These are phyloP conservation scores for Metschnikowia reukaufii DNA, from an alignment of 805 yeast species.

Conservation along the genomic window DNA sequence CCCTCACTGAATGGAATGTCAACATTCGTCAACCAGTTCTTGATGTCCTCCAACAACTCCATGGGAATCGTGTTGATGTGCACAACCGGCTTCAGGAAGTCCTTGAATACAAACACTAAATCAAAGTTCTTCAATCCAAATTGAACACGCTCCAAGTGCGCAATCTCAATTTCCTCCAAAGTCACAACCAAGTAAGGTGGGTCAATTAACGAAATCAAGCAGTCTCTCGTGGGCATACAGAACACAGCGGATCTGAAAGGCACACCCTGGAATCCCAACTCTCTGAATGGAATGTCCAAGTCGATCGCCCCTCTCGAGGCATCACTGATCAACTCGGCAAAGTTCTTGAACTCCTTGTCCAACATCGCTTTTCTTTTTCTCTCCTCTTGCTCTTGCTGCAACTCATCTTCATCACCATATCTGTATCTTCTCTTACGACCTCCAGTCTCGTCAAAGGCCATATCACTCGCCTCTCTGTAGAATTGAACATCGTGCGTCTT, in stretches of 20 bases:
- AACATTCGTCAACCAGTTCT: slow-evolving; percentile 96
- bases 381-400: slow-evolving; percentile 98
- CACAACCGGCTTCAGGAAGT: slow-evolving; percentile 80
- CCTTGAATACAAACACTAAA: slow-evolving; percentile 93
- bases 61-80: slow-evolving; percentile 95
- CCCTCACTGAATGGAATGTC: slow-evolving; percentile 95
- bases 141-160: slow-evolving; percentile 94
- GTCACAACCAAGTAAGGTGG: slow-evolving; percentile 94
- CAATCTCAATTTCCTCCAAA: slow-evolving; percentile 87
- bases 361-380: slow-evolving; percentile 85
- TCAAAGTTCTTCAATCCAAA: slow-evolving; percentile 96
- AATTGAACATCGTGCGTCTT: slow-evolving; percentile 95
- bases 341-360: slow-evolving; percentile 86
- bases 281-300: slow-evolving; percentile 92
- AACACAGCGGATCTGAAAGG: slow-evolving; percentile 92
- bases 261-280: slow-evolving; percentile 95
- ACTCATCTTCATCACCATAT: slow-evolving; percentile 97
- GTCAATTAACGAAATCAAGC: slow-evolving; percentile 89
- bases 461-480: slow-evolving; percentile 94
- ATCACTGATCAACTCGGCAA: slow-evolving; percentile 89
- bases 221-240: slow-evolving; percentile 96
- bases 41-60: slow-evolving; percentile 86
- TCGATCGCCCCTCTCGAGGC: slow-evolving; percentile 81
- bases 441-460: slow-evolving; percentile 96
- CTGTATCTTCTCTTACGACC: slow-evolving; percentile 82